phyloP scores from a whole-genome alignment of 2,329 filamentous ascomycete species.

The Pestalotiopsis sp. region DNA sequence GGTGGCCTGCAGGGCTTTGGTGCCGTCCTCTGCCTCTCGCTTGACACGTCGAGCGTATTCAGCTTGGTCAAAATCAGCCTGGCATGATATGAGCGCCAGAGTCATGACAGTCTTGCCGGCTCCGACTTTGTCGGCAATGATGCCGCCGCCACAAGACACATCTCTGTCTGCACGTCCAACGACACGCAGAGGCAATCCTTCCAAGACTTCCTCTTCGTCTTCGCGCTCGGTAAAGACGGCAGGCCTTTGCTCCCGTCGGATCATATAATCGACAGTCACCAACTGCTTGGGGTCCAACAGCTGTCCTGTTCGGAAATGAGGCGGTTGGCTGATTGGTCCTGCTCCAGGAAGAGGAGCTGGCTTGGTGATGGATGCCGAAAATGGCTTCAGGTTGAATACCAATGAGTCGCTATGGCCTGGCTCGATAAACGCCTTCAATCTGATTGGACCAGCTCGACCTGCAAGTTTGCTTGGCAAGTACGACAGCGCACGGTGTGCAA shows the following conservation, averaged over 20 bases:
- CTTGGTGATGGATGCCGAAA: slow-evolving; percentile 7
- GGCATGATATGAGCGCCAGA: slow-evolving; percentile 39
- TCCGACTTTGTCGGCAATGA: slow-evolving; percentile 47
- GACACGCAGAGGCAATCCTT: slow-evolving; percentile 36
- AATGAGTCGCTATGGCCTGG: slow-evolving; percentile 3
- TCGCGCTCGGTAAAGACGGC: slow-evolving; percentile 38
- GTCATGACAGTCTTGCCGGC: slow-evolving; percentile 48
- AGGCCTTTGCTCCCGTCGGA: slow-evolving; percentile 25
- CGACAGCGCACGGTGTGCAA: slow-evolving; percentile 14
- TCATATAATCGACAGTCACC: slow-evolving; percentile 35
- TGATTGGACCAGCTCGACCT: not conserved
- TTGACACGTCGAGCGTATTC: slow-evolving; percentile 25
- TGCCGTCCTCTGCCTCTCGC: slow-evolving; percentile 8
- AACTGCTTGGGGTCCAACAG: slow-evolving; percentile 26
- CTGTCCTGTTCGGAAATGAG: slow-evolving; percentile 5
- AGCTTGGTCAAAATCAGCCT: slow-evolving; percentile 23
- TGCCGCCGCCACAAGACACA: slow-evolving; percentile 36
- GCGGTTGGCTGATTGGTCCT: not conserved
- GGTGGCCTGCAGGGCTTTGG: slow-evolving; percentile 37
- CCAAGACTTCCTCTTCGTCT: slow-evolving; percentile 39
- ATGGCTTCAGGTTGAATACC: slow-evolving; percentile 3
- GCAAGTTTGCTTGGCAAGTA: slow-evolving; percentile 3
- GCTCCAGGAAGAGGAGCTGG: not conserved
- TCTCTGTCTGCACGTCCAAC: slow-evolving; percentile 31
- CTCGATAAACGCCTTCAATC: slow-evolving; percentile 5